phyloP scores from a whole-genome alignment of 1,284 basidiomycete genomes.

The Cutaneotrichosporon sp. region DNA sequence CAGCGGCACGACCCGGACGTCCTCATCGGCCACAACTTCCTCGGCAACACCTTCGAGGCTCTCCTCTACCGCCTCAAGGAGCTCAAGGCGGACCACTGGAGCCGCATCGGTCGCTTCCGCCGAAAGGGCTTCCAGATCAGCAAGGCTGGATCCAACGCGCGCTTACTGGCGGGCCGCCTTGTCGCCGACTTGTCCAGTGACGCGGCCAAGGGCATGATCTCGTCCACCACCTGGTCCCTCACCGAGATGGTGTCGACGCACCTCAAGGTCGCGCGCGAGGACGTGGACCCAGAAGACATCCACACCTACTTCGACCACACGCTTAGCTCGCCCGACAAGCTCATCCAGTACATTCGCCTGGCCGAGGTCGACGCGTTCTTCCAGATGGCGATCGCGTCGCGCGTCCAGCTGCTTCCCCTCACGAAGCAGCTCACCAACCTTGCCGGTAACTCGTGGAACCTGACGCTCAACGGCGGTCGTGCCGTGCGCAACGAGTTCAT shows the following conservation, averaged over 20 bases:
- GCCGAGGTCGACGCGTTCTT: constrained; percentile 93
- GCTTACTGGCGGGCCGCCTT: constrained; percentile 80
- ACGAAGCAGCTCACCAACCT: constrained; percentile 94
- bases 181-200: constrained; percentile 93
- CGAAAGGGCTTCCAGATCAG: constrained; percentile 70
- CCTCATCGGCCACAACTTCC: constrained; percentile 91
- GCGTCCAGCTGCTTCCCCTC: constrained; percentile 85
- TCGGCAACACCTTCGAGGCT: constrained; percentile 88
- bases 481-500: constrained; percentile 99
- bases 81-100: constrained; percentile 89
- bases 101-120: constrained; percentile 87
- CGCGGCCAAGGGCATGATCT: constrained; percentile 93
- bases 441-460: constrained; percentile 98
- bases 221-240: constrained; percentile 95
- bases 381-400: constrained; percentile 90
- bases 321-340: constrained; percentile 71
- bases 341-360: constrained; percentile 86
- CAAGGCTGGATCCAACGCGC: constrained; percentile 80
- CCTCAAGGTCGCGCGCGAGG: constrained; percentile 79
- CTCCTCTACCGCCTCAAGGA: constrained; percentile 90
- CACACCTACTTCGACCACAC: constrained; percentile 86
- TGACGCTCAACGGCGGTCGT: constrained; percentile 91
- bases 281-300: constrained; percentile 95
- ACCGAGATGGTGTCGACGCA: constrained; percentile 95
- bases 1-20: constrained; percentile 91